Percentiles rank a stretch among this genome's conserved stretches.
phyloP scores from a whole-genome alignment of 2,329 filamentous ascomycete genomes.

The Shiraia bambusicola region DNA sequence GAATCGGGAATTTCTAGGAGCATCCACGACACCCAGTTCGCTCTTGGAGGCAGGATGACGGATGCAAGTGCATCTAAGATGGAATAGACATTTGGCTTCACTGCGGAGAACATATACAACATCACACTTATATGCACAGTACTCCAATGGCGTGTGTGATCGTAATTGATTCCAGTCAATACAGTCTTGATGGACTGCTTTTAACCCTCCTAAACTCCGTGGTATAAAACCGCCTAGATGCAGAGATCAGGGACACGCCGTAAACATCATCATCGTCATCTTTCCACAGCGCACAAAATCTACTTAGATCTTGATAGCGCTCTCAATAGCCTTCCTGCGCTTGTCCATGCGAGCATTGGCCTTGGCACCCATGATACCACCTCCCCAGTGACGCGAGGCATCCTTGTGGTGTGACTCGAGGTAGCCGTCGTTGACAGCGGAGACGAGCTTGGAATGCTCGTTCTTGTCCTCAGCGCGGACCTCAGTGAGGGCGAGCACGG shows the following conservation, averaged over 20 bases:
- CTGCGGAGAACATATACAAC: neutral
- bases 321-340: conserved; percentile 92
- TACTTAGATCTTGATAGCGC: conserved; percentile 94
- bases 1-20: conserved; percentile 50
- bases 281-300: conserved; percentile 26
- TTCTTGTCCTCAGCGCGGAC: conserved; percentile 97
- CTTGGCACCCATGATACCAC: conserved; percentile 99
- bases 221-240: conserved; percentile 44
- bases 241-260: conserved; percentile 45
- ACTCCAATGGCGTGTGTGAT: conserved; percentile 36
- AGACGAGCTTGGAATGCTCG: conserved; percentile 95
- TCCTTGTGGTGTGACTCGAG: conserved; percentile 86
- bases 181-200: conserved; percentile 36
- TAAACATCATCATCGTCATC: conserved; percentile 36
- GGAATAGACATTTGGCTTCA: neutral
- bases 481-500: conserved; percentile 93
- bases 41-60: neutral
- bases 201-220: conserved; percentile 45
- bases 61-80: conserved; percentile 14
- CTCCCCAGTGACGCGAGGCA: conserved; percentile 91
- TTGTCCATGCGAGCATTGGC: conserved; percentile 75
- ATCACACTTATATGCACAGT: conserved; percentile 19
- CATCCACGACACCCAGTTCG: conserved; percentile 2
- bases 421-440: conserved; percentile 97
- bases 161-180: conserved; percentile 41